Evolutionary conservation across 257 asterid genomes (phyloP).

Genomic region (Rubia yunnanensis): DNA sequence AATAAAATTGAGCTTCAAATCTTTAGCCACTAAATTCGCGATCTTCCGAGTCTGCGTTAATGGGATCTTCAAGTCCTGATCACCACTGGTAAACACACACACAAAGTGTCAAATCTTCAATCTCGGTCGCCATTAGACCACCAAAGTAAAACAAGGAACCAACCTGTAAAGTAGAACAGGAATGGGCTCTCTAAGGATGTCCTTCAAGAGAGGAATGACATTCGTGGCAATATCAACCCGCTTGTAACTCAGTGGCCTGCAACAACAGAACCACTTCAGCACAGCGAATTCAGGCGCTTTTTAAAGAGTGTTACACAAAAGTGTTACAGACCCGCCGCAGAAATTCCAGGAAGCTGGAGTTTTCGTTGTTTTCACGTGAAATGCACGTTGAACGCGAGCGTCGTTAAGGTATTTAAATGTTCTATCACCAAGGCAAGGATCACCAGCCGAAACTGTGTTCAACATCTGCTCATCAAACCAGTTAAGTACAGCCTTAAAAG

Average conservation of each 20-base stretch:
- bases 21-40: slow-evolving; percentile 13
- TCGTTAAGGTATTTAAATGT: slow-evolving; percentile 8
- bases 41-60: slow-evolving; percentile 19
- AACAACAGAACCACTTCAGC: not conserved
- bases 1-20: slow-evolving; percentile 12
- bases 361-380: slow-evolving; percentile 17
- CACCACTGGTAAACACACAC: slow-evolving; percentile 19
- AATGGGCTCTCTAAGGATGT: slow-evolving; percentile 12
- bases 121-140: not conserved
- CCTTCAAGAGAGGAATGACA: slow-evolving; percentile 17
- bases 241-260: slow-evolving; percentile 12
- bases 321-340: slow-evolving; percentile 17
- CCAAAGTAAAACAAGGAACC: not conserved
- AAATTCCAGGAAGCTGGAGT: slow-evolving; percentile 14
- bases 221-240: not conserved
- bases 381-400: slow-evolving; percentile 21
- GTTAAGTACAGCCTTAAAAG: not conserved
- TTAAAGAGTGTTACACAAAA: too few relatives aligned
- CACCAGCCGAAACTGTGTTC: not conserved
- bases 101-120: not conserved
- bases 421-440: slow-evolving; percentile 19
- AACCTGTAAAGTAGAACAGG: slow-evolving; percentile 25
- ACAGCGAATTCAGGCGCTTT: not conserved
- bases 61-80: slow-evolving; percentile 24
- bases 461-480: slow-evolving; percentile 3